phyloP scores from a whole-genome alignment of 371 early-diverging fungal genomes.

The Mortierella sp. region DNA sequence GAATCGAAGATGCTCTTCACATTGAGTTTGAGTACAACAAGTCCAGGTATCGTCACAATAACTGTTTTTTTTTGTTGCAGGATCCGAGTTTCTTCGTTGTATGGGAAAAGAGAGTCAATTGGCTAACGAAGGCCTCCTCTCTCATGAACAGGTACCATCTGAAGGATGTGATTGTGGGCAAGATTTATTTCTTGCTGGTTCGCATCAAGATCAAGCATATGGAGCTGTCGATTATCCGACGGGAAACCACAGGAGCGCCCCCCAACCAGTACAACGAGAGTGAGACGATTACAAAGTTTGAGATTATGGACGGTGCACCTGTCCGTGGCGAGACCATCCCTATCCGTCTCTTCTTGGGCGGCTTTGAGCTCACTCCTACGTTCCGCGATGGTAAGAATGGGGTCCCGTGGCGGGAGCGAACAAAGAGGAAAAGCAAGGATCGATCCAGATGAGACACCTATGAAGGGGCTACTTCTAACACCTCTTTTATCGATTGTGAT shows the following conservation, averaged over 20 bases:
- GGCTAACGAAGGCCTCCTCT: constrained; percentile 67
- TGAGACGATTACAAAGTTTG: constrained; percentile 98
- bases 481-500: background rate
- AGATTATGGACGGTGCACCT: constrained; percentile 99
- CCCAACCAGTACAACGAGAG: constrained; percentile 98
- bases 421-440: constrained; percentile 57
- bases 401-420: constrained; percentile 80
- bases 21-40: constrained; percentile 92
- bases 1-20: constrained; percentile 93
- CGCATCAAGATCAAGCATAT: constrained; percentile 99
- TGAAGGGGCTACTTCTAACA: background rate
- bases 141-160: constrained; percentile 78
- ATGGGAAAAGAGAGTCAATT: constrained; percentile 64
- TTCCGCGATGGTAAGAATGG: constrained; percentile 65
- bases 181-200: constrained; percentile 98
- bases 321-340: constrained; percentile 98
- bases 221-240: constrained; percentile 97
- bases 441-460: background rate
- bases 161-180: constrained; percentile 98
- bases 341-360: constrained; percentile 95
- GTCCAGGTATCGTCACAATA: constrained; percentile 49
- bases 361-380: constrained; percentile 95
- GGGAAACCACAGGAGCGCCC: constrained; percentile 96
- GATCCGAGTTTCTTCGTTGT: constrained; percentile 17
- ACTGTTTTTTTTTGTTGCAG: background rate